These are phyloP conservation scores for Dissophora ornata DNA, from an alignment of 192 early-diverging fungal species.

Conservation along the genomic window DNA sequence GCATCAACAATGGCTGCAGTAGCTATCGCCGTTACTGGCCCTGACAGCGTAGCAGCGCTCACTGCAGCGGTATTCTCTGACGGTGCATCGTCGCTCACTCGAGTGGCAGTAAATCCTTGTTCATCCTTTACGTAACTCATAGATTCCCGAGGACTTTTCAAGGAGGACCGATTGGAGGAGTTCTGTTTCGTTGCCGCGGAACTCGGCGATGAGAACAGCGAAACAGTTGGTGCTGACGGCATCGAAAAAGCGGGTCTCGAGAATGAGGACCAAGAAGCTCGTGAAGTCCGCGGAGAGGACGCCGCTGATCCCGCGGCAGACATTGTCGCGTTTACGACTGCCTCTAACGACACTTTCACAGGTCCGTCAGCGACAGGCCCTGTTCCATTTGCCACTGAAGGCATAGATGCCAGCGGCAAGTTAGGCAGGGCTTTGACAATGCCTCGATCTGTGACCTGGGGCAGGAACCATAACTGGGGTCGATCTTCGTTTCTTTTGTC, in stretches of 20 bases:
- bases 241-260: constrained; percentile 34
- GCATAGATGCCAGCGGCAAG: background rate
- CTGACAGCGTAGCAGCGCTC: no score
- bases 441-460: constrained; percentile 32
- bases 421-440: constrained; percentile 13
- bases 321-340: background rate
- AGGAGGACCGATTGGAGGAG: background rate
- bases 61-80: no score
- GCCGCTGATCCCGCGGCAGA: background rate
- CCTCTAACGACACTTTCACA: constrained; percentile 1
- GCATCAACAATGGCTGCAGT: no score
- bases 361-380: background rate
- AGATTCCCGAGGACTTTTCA: constrained; percentile 14
- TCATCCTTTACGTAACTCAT: no score
- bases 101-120: no score
- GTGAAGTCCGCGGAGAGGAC: constrained; percentile 20
- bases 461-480: constrained; percentile 47
- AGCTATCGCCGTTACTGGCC: no score
- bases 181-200: background rate
- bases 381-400: background rate
- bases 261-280: constrained; percentile 32
- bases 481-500: constrained; percentile 46
- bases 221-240: constrained; percentile 39
- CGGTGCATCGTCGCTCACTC: no score
- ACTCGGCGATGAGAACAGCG: constrained; percentile 13